Evolutionary conservation across 139 green algal species (phyloP).

Genomic region (Micromonas commoda): DNA sequence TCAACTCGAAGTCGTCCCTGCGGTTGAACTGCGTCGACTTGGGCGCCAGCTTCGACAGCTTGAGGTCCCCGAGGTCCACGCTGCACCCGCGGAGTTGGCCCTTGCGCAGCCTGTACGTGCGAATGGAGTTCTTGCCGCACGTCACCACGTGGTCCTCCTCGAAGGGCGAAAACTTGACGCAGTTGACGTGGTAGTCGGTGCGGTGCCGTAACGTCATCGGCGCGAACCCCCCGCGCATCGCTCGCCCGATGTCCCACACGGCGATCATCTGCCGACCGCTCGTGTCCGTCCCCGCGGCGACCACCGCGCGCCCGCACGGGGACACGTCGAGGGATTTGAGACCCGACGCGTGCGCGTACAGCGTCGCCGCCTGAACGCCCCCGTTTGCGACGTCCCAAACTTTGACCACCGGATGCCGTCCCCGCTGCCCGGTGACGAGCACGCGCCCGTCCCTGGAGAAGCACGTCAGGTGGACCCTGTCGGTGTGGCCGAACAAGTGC

Average conservation of each 20-base stretch:
- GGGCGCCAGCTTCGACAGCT: background rate
- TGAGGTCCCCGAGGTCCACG: constrained; percentile 39
- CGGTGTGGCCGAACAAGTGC: background rate
- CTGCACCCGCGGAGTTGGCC: constrained; percentile 56
- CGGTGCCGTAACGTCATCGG: constrained; percentile 43
- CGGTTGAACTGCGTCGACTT: background rate
- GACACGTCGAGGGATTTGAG: constrained; percentile 55
- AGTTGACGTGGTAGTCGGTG: constrained; percentile 63
- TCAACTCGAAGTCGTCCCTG: constrained; percentile 35
- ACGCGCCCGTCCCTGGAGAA: background rate
- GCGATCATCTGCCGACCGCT: constrained; percentile 56
- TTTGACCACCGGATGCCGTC: background rate
- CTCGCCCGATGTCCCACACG: constrained; percentile 59
- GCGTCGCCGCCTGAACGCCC: background rate
- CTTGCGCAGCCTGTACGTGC: constrained; percentile 62
- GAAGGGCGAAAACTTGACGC: constrained; percentile 53
- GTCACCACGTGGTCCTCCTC: constrained; percentile 63
- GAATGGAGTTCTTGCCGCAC: constrained; percentile 62
- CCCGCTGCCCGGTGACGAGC: background rate
- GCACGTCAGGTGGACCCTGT: background rate
- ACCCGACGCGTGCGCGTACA: constrained; percentile 3
- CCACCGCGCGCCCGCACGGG: constrained; percentile 51
- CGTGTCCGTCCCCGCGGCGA: constrained; percentile 57
- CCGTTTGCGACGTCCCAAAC: background rate
- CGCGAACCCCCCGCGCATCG: constrained; percentile 25